A percentile compares a stretch with the other conserved stretches of the same genome.
Conservation (phyloP, 805 yeast genomes). For the Candida rishiriensis region DNA sequence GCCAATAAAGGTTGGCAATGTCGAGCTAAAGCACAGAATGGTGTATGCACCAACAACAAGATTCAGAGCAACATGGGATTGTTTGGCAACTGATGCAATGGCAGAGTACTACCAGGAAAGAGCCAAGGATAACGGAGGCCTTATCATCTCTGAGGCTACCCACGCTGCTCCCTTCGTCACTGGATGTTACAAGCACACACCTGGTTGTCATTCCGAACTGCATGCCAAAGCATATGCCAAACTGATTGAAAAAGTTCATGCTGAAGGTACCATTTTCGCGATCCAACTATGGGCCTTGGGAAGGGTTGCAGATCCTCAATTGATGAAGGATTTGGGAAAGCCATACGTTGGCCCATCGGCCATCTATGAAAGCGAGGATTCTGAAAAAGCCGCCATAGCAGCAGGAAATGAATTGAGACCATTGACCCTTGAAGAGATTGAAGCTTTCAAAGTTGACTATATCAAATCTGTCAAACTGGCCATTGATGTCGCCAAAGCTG, state of each 20-base stretch:
- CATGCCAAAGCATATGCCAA: slow-evolving; percentile 45
- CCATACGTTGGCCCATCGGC: slow-evolving; percentile 34
- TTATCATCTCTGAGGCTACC: slow-evolving; percentile 55
- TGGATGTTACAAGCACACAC: slow-evolving; percentile 38
- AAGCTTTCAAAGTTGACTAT: slow-evolving; percentile 37
- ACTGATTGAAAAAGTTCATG: slow-evolving; percentile 43
- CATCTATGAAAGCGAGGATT: slow-evolving; percentile 35
- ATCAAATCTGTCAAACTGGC: slow-evolving; percentile 41
- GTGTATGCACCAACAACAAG: slow-evolving; percentile 50
- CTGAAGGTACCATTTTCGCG: slow-evolving; percentile 38
- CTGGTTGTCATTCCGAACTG: slow-evolving; percentile 44
- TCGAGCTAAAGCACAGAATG: slow-evolving; percentile 34
- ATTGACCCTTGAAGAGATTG: slow-evolving; percentile 36
- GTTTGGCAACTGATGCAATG: slow-evolving; percentile 39
- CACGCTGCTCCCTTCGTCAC: slow-evolving; percentile 38
- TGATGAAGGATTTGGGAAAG: slow-evolving; percentile 32
- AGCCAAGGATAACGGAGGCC: slow-evolving; percentile 50
- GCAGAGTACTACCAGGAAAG: slow-evolving; percentile 50
- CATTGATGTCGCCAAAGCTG: slow-evolving; percentile 34
- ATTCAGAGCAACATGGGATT: slow-evolving; percentile 30
- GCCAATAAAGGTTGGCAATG: slow-evolving; percentile 37
- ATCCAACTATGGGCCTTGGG: slow-evolving; percentile 51
- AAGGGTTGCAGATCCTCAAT: slow-evolving; percentile 31
- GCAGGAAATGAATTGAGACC: slow-evolving; percentile 44
- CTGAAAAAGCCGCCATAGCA: slow-evolving; percentile 31